phyloP scores from a whole-genome alignment of 208 protist species.

The Leishmania amazonensis region DNA sequence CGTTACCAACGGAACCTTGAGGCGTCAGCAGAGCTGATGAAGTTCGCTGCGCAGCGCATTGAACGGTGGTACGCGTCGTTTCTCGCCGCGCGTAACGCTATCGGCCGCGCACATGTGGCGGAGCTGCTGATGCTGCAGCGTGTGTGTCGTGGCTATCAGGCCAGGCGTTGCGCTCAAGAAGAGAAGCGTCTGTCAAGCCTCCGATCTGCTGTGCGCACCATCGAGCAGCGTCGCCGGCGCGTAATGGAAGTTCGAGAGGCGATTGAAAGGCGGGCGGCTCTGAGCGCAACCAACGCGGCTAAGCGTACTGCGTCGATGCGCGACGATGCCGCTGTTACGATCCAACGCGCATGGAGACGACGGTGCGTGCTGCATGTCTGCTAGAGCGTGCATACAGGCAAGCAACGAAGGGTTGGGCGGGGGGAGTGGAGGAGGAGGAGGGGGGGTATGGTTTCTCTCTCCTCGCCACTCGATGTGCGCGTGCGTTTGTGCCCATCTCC shows the following conservation, averaged over 20 bases:
- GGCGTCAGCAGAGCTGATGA: conserved; percentile 7
- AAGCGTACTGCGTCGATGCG: conserved; percentile 10
- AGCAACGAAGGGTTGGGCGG: neutral
- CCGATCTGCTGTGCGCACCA: conserved; percentile 3
- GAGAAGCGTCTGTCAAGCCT: neutral
- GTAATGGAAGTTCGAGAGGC: conserved; percentile 18
- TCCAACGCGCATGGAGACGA: conserved; percentile 55
- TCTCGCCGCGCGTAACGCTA: conserved; percentile 18
- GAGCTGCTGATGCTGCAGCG: conserved; percentile 49
- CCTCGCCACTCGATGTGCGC: neutral
- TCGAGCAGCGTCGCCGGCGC: conserved; percentile 12
- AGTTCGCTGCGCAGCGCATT: conserved; percentile 31
- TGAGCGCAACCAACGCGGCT: neutral
- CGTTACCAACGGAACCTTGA: conserved; percentile 7
- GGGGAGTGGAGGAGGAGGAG: neutral
- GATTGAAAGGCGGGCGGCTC: neutral
- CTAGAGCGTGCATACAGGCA: neutral
- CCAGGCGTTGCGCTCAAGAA: neutral
- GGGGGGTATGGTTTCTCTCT: neutral
- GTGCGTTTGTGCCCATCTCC: neutral
- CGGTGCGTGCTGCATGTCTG: no score
- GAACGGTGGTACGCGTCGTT: conserved; percentile 25
- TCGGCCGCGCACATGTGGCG: conserved; percentile 1
- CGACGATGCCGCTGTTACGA: conserved; percentile 53
- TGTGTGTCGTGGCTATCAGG: conserved; percentile 36